Evolutionary conservation across 768 basidiomycete genomes (phyloP).

Genomic region (Trichaptum fuscoviolaceum): DNA sequence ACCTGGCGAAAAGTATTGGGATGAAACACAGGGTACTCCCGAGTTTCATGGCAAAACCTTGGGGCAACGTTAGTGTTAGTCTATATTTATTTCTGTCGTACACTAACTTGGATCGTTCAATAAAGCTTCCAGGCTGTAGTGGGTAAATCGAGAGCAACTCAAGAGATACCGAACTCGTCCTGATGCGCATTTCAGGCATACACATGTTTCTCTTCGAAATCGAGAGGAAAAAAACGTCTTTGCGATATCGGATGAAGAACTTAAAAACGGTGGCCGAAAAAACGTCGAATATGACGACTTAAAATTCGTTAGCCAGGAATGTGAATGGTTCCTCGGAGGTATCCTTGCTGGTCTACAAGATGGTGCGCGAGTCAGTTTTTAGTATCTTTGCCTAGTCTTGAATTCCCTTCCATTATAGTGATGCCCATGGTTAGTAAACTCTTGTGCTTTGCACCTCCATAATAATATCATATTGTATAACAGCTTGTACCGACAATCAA

Average conservation of each 20-base stretch:
- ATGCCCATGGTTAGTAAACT: constrained; percentile 68
- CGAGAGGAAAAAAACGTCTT: constrained; percentile 71
- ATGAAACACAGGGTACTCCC: constrained; percentile 86
- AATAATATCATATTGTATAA: too few species aligned
- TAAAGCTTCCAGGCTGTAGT: constrained; percentile 88
- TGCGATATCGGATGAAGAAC: constrained; percentile 57
- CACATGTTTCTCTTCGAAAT: constrained; percentile 84
- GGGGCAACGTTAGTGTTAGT: constrained; percentile 66
- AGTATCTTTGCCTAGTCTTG: not conserved
- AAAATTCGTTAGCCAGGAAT: constrained; percentile 75
- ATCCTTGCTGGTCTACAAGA: constrained; percentile 86
- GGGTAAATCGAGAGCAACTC: constrained; percentile 45
- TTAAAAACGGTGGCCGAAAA: constrained; percentile 50
- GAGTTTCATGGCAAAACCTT: constrained; percentile 98
- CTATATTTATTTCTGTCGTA: constrained; percentile 1
- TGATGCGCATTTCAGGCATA: constrained; percentile 50
- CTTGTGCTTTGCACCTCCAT: not conserved
- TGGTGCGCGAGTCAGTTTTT: constrained; percentile 40
- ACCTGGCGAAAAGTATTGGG: constrained; percentile 85
- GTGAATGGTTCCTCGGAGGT: constrained; percentile 94
- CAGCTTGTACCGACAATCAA: constrained; percentile 89
- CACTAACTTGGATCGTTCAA: not conserved
- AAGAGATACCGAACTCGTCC: not conserved
- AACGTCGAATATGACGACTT: constrained; percentile 78
- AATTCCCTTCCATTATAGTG: constrained; percentile 32